These are phyloP conservation scores for Prunus fruticosa DNA, from an alignment of 306 rosid species.

Conservation along the genomic window DNA sequence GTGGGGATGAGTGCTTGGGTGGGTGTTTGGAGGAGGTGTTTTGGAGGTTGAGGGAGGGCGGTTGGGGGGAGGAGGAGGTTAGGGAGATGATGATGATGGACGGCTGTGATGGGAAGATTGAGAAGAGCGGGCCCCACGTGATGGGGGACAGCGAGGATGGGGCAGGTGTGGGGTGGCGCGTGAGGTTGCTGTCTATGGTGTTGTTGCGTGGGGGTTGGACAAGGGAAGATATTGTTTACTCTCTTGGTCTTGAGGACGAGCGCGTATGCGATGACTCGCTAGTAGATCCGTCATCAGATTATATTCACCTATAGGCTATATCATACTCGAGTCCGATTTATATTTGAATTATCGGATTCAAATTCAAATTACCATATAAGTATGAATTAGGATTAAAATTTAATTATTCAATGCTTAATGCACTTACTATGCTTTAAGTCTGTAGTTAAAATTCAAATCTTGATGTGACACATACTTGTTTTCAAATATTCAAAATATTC, in stretches of 20 bases:
- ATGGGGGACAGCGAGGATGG: neutral
- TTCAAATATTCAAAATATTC: too few relatives aligned
- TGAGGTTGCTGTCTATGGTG: constrained; percentile 31
- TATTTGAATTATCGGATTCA: neutral
- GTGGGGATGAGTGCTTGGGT: constrained; percentile 29
- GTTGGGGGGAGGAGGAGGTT: constrained; percentile 87
- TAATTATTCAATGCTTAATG: too few relatives aligned
- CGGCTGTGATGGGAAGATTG: constrained; percentile 24
- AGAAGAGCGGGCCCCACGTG: neutral
- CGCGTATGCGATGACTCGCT: too few relatives aligned
- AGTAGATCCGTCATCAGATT: too few relatives aligned
- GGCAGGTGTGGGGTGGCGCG: constrained; percentile 38
- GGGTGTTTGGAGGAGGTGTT: constrained; percentile 53
- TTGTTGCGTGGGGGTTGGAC: constrained; percentile 89
- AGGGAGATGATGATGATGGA: constrained; percentile 71
- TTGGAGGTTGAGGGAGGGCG: constrained; percentile 65
- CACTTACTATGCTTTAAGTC: too few relatives aligned
- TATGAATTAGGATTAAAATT: too few relatives aligned
- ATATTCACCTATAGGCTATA: too few relatives aligned
- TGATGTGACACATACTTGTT: too few relatives aligned
- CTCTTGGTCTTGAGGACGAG: constrained; percentile 42
- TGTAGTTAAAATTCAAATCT: too few relatives aligned
- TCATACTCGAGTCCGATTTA: neutral
- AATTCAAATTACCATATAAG: too few relatives aligned
- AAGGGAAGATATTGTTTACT: constrained; percentile 67